Evolutionary conservation across 345 rosid species (phyloP), one percentile per base, ranked within the genome.

Genomic region (Brassica nigra): DNA sequence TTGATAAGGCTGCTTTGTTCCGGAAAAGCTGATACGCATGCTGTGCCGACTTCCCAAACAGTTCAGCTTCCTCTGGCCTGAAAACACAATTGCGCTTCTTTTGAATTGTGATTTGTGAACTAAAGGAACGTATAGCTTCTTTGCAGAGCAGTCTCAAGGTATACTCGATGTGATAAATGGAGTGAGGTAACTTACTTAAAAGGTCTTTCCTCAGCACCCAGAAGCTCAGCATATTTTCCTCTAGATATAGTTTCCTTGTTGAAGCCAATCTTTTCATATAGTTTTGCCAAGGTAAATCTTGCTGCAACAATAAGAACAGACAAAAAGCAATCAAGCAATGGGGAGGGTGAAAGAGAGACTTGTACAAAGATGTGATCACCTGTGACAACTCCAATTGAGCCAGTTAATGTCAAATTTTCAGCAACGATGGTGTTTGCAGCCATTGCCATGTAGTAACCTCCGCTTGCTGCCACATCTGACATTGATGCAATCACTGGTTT

Each of bases 371-470:
- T 27, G 73, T 59, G 68, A 34, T 85, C 73, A 95, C 99, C 97
- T 78, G 97, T 86, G 73, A 95, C 97, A 79, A 95, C 97, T 84
- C 97, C 98, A 59, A 94, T 92, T 34, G 96, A 94, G 71, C 98
- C 93, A 68, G 98, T 94, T 67, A 94, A 83, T 16, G 97, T 92
- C 77, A 94, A 88, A 82, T 78, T 87, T 85, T 92, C 97, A 2
- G 97, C 96, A 80, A 90, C 86, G 54, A 94, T 87, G 67, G 90
- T 49, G 49, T 78, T 88, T 59, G 97, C 89, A 68, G 91, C 97
- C 97, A 95, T 92, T 44, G 99, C 97, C 97, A 94, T 94, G 83
- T 94, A 94, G 84, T 94, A 94, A 70, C 98, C 98, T 82, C 98
- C 98, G 79, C 97, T 94, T 39, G 94, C 98, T 76, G 98, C 98